These are phyloP conservation scores for Mucor lusitanicus DNA, from an alignment of 371 early-diverging fungal genomes.

Conservation along the genomic window DNA sequence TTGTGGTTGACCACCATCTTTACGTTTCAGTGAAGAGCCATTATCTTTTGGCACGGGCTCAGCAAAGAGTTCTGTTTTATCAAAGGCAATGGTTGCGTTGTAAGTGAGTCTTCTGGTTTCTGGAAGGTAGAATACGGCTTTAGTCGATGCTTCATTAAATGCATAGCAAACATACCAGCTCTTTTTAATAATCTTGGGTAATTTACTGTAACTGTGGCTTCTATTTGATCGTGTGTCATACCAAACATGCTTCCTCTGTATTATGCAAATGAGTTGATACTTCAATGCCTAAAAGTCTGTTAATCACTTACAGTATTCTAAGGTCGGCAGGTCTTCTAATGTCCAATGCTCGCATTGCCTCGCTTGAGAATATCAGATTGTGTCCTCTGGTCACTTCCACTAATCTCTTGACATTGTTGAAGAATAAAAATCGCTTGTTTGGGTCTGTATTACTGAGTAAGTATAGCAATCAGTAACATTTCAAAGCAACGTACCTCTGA, in stretches of 20 bases:
- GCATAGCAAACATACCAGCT: conserved; percentile 29
- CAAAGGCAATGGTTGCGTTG: conserved; percentile 53
- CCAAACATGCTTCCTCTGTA: conserved; percentile 44
- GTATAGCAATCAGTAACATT: too few relatives aligned
- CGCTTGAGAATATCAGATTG: conserved; percentile 85
- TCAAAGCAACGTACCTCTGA: conserved; percentile 58
- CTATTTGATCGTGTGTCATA: conserved; percentile 39
- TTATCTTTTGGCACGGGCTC: conserved; percentile 8
- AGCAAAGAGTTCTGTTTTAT: conserved; percentile 18
- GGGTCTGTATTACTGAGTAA: conserved; percentile 42
- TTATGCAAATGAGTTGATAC: not conserved
- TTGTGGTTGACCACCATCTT: conserved; percentile 8
- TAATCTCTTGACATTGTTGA: conserved; percentile 75
- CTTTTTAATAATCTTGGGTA: conserved; percentile 37
- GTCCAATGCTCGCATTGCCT: conserved; percentile 77
- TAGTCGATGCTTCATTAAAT: not conserved
- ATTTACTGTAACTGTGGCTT: conserved; percentile 33
- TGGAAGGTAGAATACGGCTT: conserved; percentile 11
- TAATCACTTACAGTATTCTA: conserved; percentile 70
- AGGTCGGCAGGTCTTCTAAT: conserved; percentile 85
- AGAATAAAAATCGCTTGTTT: conserved; percentile 61
- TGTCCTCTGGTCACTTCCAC: conserved; percentile 85
- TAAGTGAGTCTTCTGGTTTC: conserved; percentile 64
- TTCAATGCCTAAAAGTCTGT: not conserved
- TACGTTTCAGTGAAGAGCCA: conserved; percentile 7